Evolutionary conservation across 805 yeast species (phyloP).

Genomic region (Yarrowia divulgata): DNA sequence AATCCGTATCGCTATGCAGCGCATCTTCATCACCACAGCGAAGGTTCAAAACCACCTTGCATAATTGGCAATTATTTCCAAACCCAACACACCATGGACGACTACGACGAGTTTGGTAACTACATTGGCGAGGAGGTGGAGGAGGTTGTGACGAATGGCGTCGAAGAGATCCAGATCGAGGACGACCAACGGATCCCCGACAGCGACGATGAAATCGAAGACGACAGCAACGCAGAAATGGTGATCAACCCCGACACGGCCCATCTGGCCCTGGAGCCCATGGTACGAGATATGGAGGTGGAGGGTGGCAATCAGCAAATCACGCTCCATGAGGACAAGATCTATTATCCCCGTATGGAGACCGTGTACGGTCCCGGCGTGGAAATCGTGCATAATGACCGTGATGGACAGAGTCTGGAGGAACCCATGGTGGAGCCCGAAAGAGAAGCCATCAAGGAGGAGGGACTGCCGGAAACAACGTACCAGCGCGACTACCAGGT

Average conservation of each 20-base stretch:
- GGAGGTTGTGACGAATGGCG: conserved; percentile 42
- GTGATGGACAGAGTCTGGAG: conserved; percentile 59
- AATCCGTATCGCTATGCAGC: no score
- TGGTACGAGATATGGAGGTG: conserved; percentile 35
- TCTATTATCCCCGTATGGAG: conserved; percentile 54
- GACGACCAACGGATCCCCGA: conserved; percentile 42
- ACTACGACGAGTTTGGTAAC: conserved; percentile 72
- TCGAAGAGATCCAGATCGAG: conserved; percentile 41
- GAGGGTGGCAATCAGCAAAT: conserved; percentile 47
- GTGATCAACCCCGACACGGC: conserved; percentile 22
- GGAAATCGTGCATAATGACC: conserved; percentile 65
- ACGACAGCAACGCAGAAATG: background rate
- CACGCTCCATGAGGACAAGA: conserved; percentile 57
- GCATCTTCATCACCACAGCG: background rate
- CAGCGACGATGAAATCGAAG: conserved; percentile 38
- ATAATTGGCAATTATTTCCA: conserved; percentile 14
- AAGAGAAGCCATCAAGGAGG: conserved; percentile 57
- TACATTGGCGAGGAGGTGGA: conserved; percentile 48
- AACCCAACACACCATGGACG: conserved; percentile 54
- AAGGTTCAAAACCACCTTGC: conserved; percentile 7
- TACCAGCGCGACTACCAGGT: conserved; percentile 71
- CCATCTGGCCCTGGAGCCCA: conserved; percentile 26
- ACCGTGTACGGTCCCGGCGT: conserved; percentile 68
- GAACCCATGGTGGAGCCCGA: conserved; percentile 73
- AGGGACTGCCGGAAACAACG: conserved; percentile 66